phyloP scores from a whole-genome alignment of 192 early-diverging fungal species.

The Physocladia obscura region DNA sequence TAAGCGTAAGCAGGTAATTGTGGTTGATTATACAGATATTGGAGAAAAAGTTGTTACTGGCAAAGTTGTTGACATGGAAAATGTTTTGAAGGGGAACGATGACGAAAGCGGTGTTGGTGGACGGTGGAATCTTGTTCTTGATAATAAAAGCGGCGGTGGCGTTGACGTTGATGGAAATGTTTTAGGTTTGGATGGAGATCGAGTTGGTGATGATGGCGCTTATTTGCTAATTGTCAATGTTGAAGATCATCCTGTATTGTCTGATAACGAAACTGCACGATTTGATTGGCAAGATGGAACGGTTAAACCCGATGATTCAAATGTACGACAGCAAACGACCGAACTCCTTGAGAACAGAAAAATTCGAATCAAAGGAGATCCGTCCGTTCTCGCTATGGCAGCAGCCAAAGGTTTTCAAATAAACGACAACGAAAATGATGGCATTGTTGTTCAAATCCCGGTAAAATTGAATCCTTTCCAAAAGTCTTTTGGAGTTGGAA shows the following conservation, averaged over 20 bases:
- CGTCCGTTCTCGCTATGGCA: not conserved
- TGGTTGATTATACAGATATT: not conserved
- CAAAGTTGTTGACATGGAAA: not conserved
- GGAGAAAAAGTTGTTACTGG: too few relatives aligned
- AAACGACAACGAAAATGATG: not conserved
- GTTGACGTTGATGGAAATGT: not conserved
- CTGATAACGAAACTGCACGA: not conserved
- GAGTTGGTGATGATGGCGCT: not conserved
- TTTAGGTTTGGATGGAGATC: not conserved
- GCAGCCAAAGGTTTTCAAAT: not conserved
- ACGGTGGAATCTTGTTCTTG: too few relatives aligned
- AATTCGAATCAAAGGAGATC: slow-evolving; percentile 10
- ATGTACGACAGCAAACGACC: not conserved
- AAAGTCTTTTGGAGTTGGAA: not conserved
- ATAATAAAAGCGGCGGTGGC: not conserved
- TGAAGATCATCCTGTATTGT: not conserved
- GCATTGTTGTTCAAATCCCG: not conserved
- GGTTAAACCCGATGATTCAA: not conserved
- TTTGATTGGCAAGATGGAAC: not conserved
- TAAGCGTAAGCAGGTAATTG: not conserved
- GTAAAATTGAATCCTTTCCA: not conserved
- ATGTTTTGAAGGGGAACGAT: not conserved
- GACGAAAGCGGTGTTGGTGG: too few relatives aligned
- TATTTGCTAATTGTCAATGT: not conserved
- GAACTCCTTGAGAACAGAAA: too few relatives aligned